Evolutionary conservation across 1,139 yeast genomes (phyloP).

Genomic region (Meyerozyma athensensis): DNA sequence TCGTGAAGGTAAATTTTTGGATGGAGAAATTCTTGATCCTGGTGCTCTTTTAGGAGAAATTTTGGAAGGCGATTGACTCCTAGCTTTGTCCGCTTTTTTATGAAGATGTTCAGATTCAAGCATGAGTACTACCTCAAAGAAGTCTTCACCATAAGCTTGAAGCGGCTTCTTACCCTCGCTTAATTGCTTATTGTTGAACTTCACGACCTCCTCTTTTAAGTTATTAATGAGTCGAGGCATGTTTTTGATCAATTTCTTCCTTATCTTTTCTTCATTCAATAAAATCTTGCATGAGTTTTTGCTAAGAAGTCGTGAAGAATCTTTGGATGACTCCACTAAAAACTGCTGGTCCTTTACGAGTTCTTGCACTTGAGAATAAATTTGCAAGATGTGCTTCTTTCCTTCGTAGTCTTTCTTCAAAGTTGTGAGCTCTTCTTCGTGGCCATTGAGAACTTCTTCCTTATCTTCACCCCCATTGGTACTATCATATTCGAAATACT

Average conservation of each 20-base stretch:
- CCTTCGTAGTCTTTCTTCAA: conserved; percentile 48
- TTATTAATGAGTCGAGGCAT: conserved; percentile 60
- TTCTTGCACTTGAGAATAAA: conserved; percentile 50
- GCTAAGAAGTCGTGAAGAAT: conserved; percentile 72
- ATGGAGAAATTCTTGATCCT: not conserved
- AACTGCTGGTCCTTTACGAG: conserved; percentile 58
- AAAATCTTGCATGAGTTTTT: conserved; percentile 77
- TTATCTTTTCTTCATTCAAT: conserved; percentile 70
- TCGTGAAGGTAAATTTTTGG: not conserved
- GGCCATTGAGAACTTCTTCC: conserved; percentile 52
- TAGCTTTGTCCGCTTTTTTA: conserved; percentile 3
- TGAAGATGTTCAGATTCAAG: conserved; percentile 37
- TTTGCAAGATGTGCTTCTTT: conserved; percentile 50
- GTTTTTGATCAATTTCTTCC: conserved; percentile 61
- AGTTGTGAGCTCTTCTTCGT: conserved; percentile 56
- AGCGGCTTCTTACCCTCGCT: conserved; percentile 35
- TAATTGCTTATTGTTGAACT: conserved; percentile 37
- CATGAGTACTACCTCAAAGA: conserved; percentile 36
- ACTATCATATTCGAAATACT: conserved; percentile 33
- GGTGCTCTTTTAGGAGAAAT: conserved; percentile 1
- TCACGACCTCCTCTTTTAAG: conserved; percentile 43
- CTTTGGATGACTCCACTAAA: conserved; percentile 67
- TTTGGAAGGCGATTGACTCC: not conserved
- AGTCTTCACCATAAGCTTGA: conserved; percentile 41
- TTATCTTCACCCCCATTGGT: conserved; percentile 38